Percentiles rank a stretch among this genome's conserved stretches.
Evolutionary conservation across 2,329 filamentous ascomycete species (phyloP).

Genomic region (Purpureocillium lavendulum): DNA sequence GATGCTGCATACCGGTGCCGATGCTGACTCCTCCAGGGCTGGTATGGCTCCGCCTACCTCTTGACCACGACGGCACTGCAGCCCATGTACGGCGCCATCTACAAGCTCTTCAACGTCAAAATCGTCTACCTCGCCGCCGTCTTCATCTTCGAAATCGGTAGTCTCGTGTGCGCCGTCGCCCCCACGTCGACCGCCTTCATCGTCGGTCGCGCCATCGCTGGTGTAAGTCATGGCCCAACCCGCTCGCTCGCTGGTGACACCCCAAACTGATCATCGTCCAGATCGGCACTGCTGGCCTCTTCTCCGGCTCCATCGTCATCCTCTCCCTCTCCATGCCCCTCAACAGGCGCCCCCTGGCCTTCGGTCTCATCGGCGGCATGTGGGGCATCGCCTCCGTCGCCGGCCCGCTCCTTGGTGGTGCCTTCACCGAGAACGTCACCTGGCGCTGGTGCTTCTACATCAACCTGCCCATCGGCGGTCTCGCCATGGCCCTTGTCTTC

Average conservation of each 20-base stretch:
- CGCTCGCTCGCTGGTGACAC: no score
- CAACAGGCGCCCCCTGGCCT: slow-evolving; percentile 42
- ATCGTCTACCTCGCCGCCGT: slow-evolving; percentile 32
- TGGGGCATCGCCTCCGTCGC: slow-evolving; percentile 46
- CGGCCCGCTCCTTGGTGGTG: slow-evolving; percentile 42
- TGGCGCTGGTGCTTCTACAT: slow-evolving; percentile 47
- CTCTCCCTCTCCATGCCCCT: slow-evolving; percentile 41
- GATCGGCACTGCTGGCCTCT: slow-evolving; percentile 42
- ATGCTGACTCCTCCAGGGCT: slow-evolving; percentile 24
- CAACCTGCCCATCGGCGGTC: slow-evolving; percentile 37
- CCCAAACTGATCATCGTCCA: no score
- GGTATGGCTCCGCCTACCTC: slow-evolving; percentile 42
- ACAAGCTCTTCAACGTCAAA: slow-evolving; percentile 42
- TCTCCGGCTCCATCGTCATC: slow-evolving; percentile 41
- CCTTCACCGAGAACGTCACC: slow-evolving; percentile 37
- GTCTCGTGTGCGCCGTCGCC: slow-evolving; percentile 33
- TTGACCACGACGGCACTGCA: slow-evolving; percentile 41
- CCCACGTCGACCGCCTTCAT: slow-evolving; percentile 40
- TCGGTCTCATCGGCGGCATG: slow-evolving; percentile 46
- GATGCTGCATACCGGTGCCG: no score
- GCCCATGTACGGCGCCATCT: slow-evolving; percentile 40
- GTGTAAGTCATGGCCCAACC: slow-evolving; percentile 17
- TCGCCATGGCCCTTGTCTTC: slow-evolving; percentile 39
- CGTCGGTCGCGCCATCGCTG: slow-evolving; percentile 41
- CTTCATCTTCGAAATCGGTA: slow-evolving; percentile 36